Evolutionary conservation across 106 monocot genomes (phyloP), one percentile per base, ranked within the genome.

Genomic region (Dendrobium nobile): DNA sequence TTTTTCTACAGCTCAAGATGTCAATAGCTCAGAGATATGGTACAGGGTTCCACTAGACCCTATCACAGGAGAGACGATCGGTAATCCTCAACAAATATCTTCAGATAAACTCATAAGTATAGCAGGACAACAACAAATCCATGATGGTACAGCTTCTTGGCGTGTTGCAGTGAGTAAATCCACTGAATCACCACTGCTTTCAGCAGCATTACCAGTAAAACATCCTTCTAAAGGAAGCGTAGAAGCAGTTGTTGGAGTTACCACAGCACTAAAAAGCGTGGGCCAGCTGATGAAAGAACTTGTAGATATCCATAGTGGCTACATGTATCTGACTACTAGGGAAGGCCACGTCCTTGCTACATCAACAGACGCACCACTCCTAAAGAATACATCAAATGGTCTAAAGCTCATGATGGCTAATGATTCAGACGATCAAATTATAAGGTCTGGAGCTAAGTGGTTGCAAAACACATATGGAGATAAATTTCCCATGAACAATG

Each of bases 261-360:
- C 84, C 8, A 82, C 89, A 55, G 80, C 89, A 67, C 86, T 89
- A 51, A 79, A 89, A 73, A 84, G 89, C 77, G 89, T 89, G 18
- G 82, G 86, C 37, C 89, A 86, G 84, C 81, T 89, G 33, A 89
- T 89, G 89, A 84, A 79, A 65, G 89, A 89, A 80, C 79, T 89
- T 22, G 86, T 86, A 0, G 81, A 61, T 15, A 72, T 86, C 43
- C 86, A 89, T 76, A 84, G 89, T 82, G 89, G 89, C 0, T 86
- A 86, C 81, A 89, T 89, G 84, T 89, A 89, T 80, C 73, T 89
- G 72, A 86, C 86, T 17, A 80, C 90, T 61, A 59, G 75, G 47
- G 90, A 87, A 37, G 90, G 90, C 26, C 85, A 85, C 41, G 82
- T 90, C 27, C 87, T 90, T 51, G 90, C 90, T 19, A 90, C 90